Conservation (phyloP, 2,329 filamentous ascomycete species). For the Trichoderma citrinoviride region DNA sequence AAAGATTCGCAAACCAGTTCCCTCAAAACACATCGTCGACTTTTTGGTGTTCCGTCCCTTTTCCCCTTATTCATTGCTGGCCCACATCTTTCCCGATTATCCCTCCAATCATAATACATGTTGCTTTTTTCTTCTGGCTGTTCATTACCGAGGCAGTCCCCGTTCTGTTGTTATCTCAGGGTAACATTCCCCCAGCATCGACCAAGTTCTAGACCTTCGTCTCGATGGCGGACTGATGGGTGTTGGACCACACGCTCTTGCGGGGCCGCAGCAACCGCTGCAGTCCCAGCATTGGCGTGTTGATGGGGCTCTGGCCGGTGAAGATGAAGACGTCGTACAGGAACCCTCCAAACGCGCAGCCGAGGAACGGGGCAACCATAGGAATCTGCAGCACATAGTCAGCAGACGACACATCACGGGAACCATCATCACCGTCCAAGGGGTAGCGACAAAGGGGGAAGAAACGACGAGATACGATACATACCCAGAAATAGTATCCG, state of each 20-base stretch:
- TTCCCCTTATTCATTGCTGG: neutral
- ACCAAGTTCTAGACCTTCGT: slow-evolving; percentile 22
- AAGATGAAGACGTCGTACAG: slow-evolving; percentile 68
- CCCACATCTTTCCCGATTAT: neutral
- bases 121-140: neutral
- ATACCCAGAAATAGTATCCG: slow-evolving; percentile 70
- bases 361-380: slow-evolving; percentile 68
- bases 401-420: neutral
- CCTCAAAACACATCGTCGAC: neutral
- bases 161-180: slow-evolving; percentile 7
- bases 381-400: slow-evolving; percentile 53
- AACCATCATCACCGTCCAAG: neutral
- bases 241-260: slow-evolving; percentile 40
- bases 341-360: slow-evolving; percentile 61
- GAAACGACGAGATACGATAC: slow-evolving; percentile 21
- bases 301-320: slow-evolving; percentile 67
- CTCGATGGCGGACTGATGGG: slow-evolving; percentile 26
- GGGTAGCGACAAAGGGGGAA: slow-evolving; percentile 12
- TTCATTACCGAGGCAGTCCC: slow-evolving; percentile 12
- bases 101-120: neutral
- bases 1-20: neutral
- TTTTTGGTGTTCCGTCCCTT: neutral
- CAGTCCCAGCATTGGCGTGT: slow-evolving; percentile 64
- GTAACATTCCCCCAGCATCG: neutral
- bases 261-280: slow-evolving; percentile 45